Evolutionary conservation across 2,329 filamentous ascomycete genomes (phyloP).

Genomic region (Boeremia lycopersici): DNA sequence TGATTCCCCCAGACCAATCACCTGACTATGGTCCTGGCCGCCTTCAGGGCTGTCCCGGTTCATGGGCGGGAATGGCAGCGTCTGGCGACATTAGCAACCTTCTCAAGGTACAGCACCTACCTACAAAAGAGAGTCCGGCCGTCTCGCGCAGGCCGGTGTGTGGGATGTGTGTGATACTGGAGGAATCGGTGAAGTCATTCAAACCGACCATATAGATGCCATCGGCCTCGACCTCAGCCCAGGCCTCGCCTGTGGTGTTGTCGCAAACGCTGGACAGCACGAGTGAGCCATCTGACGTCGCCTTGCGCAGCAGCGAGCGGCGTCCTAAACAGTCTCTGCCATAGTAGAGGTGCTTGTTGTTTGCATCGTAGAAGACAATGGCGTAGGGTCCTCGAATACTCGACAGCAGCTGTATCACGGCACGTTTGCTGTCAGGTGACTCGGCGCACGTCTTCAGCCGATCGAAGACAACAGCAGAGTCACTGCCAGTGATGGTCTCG

Average conservation of each 20-base stretch:
- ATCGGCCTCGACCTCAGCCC: constrained; percentile 83
- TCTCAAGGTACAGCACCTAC: constrained; percentile 29
- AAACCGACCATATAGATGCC: constrained; percentile 76
- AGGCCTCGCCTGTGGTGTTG: constrained; percentile 53
- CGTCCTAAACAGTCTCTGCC: constrained; percentile 87
- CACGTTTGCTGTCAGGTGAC: constrained; percentile 8
- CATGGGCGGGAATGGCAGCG: constrained; percentile 53
- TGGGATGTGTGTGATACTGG: constrained; percentile 25
- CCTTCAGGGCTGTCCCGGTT: constrained; percentile 36
- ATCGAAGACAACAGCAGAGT: constrained; percentile 73
- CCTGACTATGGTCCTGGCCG: constrained; percentile 35
- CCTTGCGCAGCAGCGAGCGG: constrained; percentile 72
- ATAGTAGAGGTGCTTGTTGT: constrained; percentile 70
- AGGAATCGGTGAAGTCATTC: not conserved
- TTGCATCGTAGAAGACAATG: constrained; percentile 79
- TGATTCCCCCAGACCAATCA: constrained; percentile 60
- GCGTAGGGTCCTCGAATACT: constrained; percentile 75
- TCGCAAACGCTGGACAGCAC: constrained; percentile 46
- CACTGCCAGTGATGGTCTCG: constrained; percentile 71
- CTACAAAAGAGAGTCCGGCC: constrained; percentile 37
- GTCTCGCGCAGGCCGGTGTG: constrained; percentile 24
- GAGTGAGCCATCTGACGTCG: constrained; percentile 54
- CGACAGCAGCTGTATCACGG: constrained; percentile 32
- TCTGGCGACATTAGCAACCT: constrained; percentile 39
- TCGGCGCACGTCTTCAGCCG: constrained; percentile 54